Conservation (phyloP, 2,329 filamentous ascomycete species). For the Aspergillus glaucus region DNA sequence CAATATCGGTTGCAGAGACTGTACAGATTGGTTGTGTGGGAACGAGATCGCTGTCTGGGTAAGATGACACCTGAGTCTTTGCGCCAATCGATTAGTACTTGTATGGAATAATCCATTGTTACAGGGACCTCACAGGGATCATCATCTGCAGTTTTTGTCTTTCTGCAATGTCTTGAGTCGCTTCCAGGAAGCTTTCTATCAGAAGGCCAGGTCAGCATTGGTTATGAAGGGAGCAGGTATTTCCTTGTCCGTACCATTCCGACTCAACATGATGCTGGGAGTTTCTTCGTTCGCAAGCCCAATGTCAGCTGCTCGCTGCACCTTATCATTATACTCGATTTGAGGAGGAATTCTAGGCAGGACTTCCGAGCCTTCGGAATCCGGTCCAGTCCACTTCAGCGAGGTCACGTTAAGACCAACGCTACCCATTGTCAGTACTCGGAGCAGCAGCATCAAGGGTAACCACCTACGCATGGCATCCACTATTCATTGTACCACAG, state of each 20-base stretch:
- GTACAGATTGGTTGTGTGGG: slow-evolving; percentile 22
- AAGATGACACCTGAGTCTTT: slow-evolving; percentile 14
- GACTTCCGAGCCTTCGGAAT: slow-evolving; percentile 16
- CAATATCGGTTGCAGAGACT: slow-evolving; percentile 1
- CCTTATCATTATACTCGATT: slow-evolving; percentile 24
- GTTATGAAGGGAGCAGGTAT: not conserved
- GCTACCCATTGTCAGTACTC: slow-evolving; percentile 8
- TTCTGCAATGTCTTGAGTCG: slow-evolving; percentile 23
- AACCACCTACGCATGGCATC: slow-evolving; percentile 33
- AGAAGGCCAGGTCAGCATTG: not conserved
- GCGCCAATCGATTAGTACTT: slow-evolving; percentile 1
- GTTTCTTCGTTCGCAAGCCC: slow-evolving; percentile 14
- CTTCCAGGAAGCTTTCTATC: slow-evolving; percentile 11
- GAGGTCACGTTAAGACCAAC: slow-evolving; percentile 30
- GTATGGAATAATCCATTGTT: not conserved
- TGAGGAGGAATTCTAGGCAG: slow-evolving; percentile 20
- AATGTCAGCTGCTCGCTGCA: slow-evolving; percentile 20
- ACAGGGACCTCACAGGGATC: slow-evolving; percentile 16
- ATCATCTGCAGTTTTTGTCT: slow-evolving; percentile 26
- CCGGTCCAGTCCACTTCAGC: slow-evolving; percentile 24
- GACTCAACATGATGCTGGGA: not conserved
- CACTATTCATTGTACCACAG: slow-evolving; percentile 29
- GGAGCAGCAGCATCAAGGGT: not conserved
- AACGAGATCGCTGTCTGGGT: slow-evolving; percentile 19
- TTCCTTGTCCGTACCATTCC: not conserved